Conservation (phyloP, 2,329 filamentous ascomycete genomes). For the Zymoseptoria pseudotritici region DNA sequence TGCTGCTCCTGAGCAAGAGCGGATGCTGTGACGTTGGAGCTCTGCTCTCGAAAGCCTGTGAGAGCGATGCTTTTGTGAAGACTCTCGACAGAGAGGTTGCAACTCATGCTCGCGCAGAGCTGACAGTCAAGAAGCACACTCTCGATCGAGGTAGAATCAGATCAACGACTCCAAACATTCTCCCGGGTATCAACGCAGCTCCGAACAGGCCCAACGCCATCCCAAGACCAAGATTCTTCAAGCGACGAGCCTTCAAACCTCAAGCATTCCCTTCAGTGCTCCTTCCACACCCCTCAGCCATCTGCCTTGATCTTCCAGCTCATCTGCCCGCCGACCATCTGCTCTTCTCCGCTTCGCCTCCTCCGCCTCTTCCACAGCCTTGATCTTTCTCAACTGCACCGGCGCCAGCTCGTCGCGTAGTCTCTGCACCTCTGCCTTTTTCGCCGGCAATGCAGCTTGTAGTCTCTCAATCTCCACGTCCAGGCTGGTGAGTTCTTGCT, state of each 20-base stretch:
- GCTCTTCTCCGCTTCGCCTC: constrained; percentile 65
- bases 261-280: constrained; percentile 55
- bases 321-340: constrained; percentile 59
- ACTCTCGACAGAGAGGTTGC: too few relatives aligned
- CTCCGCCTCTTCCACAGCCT: constrained; percentile 57
- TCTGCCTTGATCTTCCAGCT: constrained; percentile 66
- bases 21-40: too few relatives aligned
- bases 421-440: constrained; percentile 59
- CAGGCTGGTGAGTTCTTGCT: constrained; percentile 35
- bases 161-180: background rate
- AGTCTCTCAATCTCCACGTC: constrained; percentile 42
- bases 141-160: too few relatives aligned
- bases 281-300: constrained; percentile 68
- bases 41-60: too few relatives aligned
- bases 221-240: background rate
- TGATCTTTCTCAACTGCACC: constrained; percentile 59
- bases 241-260: constrained; percentile 34
- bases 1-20: too few relatives aligned
- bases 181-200: background rate
- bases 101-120: too few relatives aligned
- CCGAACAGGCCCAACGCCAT: background rate
- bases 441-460: constrained; percentile 56
- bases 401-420: constrained; percentile 61
- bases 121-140: too few relatives aligned
- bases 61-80: too few relatives aligned